A percentile compares a stretch with the other conserved stretches of the same genome.
Evolutionary conservation across 2,329 filamentous ascomycete genomes (phyloP).

Genomic region (Cadophora sp.): DNA sequence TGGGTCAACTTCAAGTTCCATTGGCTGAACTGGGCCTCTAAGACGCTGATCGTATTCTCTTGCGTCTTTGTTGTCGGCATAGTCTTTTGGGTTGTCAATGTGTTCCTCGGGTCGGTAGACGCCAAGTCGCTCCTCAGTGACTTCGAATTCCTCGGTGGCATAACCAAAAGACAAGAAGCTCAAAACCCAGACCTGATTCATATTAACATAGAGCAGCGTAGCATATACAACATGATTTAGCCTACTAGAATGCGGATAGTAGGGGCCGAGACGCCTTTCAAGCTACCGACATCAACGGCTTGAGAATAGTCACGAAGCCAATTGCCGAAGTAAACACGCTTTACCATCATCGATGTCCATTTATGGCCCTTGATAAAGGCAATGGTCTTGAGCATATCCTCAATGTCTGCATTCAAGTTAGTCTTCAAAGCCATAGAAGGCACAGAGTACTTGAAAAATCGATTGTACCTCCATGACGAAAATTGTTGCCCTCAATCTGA

Average conservation of each 20-base stretch:
- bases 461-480: constrained; percentile 67
- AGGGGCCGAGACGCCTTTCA: constrained; percentile 79
- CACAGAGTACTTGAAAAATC: constrained; percentile 2
- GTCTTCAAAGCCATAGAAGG: not conserved
- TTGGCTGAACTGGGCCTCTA: constrained; percentile 75
- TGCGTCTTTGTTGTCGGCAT: constrained; percentile 87
- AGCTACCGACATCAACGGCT: constrained; percentile 79
- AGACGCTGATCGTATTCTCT: constrained; percentile 81
- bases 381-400: constrained; percentile 80
- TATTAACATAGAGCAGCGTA: constrained; percentile 25
- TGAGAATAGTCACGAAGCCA: constrained; percentile 87
- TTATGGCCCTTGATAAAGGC: constrained; percentile 82
- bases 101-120: constrained; percentile 80
- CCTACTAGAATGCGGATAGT: constrained; percentile 76
- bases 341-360: constrained; percentile 81
- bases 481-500: constrained; percentile 67
- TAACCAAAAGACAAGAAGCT: constrained; percentile 85
- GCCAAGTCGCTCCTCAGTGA: constrained; percentile 79
- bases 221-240: not conserved
- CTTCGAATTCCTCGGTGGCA: constrained; percentile 85
- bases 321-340: constrained; percentile 84
- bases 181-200: constrained; percentile 71
- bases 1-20: constrained; percentile 76
- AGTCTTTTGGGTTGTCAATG: constrained; percentile 81
- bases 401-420: constrained; percentile 62